phyloP scores from a whole-genome alignment of 1,284 basidiomycete genomes.

The Ceratobasidium sp. region DNA sequence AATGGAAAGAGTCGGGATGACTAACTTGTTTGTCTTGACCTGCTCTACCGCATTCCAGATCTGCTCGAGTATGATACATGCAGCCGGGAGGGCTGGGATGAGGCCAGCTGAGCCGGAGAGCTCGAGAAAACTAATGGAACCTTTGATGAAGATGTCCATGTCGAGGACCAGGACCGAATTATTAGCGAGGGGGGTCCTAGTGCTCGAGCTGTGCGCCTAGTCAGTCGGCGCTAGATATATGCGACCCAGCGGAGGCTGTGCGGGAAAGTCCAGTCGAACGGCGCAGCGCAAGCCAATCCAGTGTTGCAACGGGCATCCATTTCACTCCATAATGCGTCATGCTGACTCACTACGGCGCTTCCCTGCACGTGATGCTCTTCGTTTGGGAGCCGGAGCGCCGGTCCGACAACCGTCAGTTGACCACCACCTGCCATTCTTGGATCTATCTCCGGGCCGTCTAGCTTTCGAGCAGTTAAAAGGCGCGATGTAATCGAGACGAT shows the following conservation, averaged over 20 bases:
- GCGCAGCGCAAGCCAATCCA: constrained; percentile 13
- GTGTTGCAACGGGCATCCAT: not conserved
- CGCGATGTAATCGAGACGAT: not conserved
- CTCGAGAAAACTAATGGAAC: constrained; percentile 29
- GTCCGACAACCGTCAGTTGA: constrained; percentile 8
- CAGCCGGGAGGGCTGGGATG: constrained; percentile 30
- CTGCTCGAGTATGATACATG: constrained; percentile 28
- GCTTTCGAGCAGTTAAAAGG: not conserved
- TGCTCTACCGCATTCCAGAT: constrained; percentile 31
- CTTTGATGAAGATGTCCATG: constrained; percentile 18
- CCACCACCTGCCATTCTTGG: not conserved
- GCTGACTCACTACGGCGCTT: not conserved
- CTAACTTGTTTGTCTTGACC: constrained; percentile 40
- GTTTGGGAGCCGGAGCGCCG: constrained; percentile 26
- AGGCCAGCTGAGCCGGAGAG: constrained; percentile 22
- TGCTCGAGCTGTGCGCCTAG: constrained; percentile 39
- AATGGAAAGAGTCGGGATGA: constrained; percentile 2
- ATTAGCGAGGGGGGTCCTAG: not conserved
- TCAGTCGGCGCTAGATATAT: constrained; percentile 29
- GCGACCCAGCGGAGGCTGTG: constrained; percentile 16
- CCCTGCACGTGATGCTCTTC: not conserved
- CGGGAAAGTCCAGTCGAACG: not conserved
- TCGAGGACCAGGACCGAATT: not conserved
- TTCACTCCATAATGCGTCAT: not conserved
- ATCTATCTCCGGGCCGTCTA: constrained; percentile 2